A percentile compares a stretch with the other conserved stretches of the same genome.
Evolutionary conservation across 2,329 filamentous ascomycete species (phyloP).

Genomic region (Macrophomina pseudophaseolina): DNA sequence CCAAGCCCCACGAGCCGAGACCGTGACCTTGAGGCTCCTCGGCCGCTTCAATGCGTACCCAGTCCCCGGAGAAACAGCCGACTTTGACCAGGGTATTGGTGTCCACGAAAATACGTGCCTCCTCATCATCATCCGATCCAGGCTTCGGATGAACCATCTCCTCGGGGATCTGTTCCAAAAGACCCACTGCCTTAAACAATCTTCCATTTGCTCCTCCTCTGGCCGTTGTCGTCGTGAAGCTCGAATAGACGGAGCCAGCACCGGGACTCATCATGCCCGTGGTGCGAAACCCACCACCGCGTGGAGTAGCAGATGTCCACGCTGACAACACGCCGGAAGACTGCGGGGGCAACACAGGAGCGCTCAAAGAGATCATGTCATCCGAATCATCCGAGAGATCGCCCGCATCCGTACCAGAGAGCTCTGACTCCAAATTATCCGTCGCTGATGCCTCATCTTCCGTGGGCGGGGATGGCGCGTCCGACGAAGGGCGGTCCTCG

Average conservation of each 20-base stretch:
- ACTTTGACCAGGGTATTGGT: constrained; percentile 84
- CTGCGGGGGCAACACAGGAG: constrained; percentile 77
- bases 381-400: constrained; percentile 92
- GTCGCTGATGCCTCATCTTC: constrained; percentile 45
- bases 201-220: constrained; percentile 74
- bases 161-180: constrained; percentile 73
- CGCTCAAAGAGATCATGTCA: constrained; percentile 88
- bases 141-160: constrained; percentile 87
- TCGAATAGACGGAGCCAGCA: constrained; percentile 81
- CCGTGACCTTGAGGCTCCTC: constrained; percentile 74
- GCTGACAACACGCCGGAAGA: constrained; percentile 80
- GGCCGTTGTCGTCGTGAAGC: constrained; percentile 82
- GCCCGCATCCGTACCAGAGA: constrained; percentile 69
- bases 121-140: constrained; percentile 80
- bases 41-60: constrained; percentile 83
- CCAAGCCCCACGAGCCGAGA: constrained; percentile 70
- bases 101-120: constrained; percentile 87
- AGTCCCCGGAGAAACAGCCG: constrained; percentile 96
- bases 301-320: constrained; percentile 79
- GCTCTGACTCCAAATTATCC: constrained; percentile 59
- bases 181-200: constrained; percentile 80
- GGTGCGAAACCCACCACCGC: constrained; percentile 70
- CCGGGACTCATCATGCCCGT: constrained; percentile 77
- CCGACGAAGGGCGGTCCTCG: constrained; percentile 65
- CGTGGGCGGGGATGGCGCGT: constrained; percentile 45